A percentile compares a stretch with the other conserved stretches of the same genome.
These are phyloP conservation scores for Colletotrichum limetticola DNA, from an alignment of 2,329 filamentous ascomycete genomes.

Conservation along the genomic window DNA sequence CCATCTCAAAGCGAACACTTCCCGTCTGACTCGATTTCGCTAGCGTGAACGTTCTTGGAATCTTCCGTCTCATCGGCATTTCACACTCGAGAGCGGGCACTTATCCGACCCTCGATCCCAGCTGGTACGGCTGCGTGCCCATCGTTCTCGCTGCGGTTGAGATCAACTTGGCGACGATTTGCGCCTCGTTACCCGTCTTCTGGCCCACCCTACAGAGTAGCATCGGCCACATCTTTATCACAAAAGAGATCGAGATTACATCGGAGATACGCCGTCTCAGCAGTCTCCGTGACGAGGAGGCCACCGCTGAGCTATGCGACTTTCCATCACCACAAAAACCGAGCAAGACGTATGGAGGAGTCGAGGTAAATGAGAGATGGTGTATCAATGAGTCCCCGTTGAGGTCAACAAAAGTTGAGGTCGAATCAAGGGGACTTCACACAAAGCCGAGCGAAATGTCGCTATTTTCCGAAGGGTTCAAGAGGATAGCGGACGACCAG, in stretches of 20 bases:
- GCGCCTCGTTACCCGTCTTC: constrained; percentile 29
- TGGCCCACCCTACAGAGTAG: constrained; percentile 39
- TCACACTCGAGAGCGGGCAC: constrained; percentile 43
- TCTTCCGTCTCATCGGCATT: constrained; percentile 46
- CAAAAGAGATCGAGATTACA: constrained; percentile 45
- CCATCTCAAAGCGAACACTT: too few relatives aligned
- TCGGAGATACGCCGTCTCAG: constrained; percentile 32
- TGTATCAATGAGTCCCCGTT: not conserved
- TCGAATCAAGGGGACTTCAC: not conserved
- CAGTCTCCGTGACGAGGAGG: not conserved
- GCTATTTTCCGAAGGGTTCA: constrained; percentile 11
- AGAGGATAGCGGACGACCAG: constrained; percentile 2
- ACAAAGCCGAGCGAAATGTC: not conserved
- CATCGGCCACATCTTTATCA: constrained; percentile 47
- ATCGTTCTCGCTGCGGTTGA: constrained; percentile 48
- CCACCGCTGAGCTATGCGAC: constrained; percentile 7
- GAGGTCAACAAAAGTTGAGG: not conserved
- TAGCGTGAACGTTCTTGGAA: constrained; percentile 29
- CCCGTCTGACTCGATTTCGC: constrained; percentile 28
- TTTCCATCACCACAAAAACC: constrained; percentile 2
- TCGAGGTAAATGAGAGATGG: not conserved
- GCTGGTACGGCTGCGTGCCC: constrained; percentile 46
- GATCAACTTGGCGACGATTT: constrained; percentile 39
- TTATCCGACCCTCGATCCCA: constrained; percentile 47
- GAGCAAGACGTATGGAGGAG: not conserved